A percentile compares a stretch with the other conserved stretches of the same genome.
Conservation (phyloP, 257 asterid species). For the Eustoma russellianum region DNA sequence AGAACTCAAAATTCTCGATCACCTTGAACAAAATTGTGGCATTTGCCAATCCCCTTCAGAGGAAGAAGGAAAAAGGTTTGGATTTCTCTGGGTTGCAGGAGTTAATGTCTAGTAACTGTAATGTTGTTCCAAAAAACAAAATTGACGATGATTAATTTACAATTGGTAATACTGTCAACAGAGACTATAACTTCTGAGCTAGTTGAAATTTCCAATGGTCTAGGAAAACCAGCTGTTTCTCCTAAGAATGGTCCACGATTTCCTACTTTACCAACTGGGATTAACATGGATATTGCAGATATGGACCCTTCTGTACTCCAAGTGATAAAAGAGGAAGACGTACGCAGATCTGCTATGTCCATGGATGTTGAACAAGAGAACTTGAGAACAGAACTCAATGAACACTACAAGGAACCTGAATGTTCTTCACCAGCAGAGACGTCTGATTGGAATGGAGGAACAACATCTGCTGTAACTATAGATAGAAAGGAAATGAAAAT, state of each 20-base stretch:
- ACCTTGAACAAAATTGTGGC: slow-evolving; percentile 28
- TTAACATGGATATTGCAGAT: slow-evolving; percentile 12
- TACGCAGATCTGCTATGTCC: slow-evolving; percentile 11
- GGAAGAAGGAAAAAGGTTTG: slow-evolving; percentile 59
- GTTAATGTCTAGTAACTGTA: slow-evolving; percentile 22
- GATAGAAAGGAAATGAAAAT: slow-evolving; percentile 6
- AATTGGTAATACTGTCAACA: slow-evolving; percentile 4
- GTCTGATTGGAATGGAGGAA: slow-evolving; percentile 11
- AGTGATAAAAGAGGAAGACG: slow-evolving; percentile 10
- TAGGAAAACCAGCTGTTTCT: slow-evolving; percentile 10
- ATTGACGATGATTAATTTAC: slow-evolving; percentile 3
- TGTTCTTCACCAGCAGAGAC: slow-evolving; percentile 15
- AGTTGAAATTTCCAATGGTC: slow-evolving; percentile 17
- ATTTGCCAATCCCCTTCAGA: slow-evolving; percentile 50
- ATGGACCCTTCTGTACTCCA: slow-evolving; percentile 10
- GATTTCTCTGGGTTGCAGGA: slow-evolving; percentile 53
- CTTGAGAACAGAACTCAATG: slow-evolving; percentile 1
- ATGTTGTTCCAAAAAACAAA: slow-evolving; percentile 9
- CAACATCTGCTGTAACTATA: slow-evolving; percentile 2
- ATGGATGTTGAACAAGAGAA: slow-evolving; percentile 13
- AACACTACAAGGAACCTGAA: slow-evolving; percentile 9
- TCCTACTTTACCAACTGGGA: slow-evolving; percentile 7
- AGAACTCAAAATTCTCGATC: slow-evolving; percentile 33
- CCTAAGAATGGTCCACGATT: slow-evolving; percentile 11
- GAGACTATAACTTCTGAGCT: slow-evolving; percentile 5